Base-by-base conservation (phyloP, 75 land plant species). In the Isoetes taiwanensis region DNA sequence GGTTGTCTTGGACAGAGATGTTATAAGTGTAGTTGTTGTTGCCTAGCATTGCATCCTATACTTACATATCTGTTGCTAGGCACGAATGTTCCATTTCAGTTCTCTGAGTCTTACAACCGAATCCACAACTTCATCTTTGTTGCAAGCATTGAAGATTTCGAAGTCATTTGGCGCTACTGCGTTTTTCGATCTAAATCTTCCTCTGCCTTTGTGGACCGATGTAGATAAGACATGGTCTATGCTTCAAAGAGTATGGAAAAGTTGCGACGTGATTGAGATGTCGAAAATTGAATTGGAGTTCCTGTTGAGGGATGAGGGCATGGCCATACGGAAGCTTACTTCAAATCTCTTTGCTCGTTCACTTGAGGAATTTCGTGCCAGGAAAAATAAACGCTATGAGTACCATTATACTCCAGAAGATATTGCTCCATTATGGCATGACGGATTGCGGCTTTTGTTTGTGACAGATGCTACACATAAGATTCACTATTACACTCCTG, bases 271-370 rank as follows among this genome's bases (percentile, higher is more conserved):
- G 54, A 74, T 93, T 35, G 85, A 87, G 66, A 78, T 93, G 28
- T 87, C 85, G 19, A 87, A 81, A 64, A 83, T 86, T 58, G 98
- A 93, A 57, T 73, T 93, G 0, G 90, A 93, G 57, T 93, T 84
- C 66, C 55, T 93, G 0, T 69, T 85, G 59, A 88, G 74, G 0
- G 80, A 86, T 50, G 70, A 59, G 52, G 70, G 75, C 2, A 37
- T 41, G 30, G 57, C 42, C 27, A 17, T 26, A 52, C 39, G 42
- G 24, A 28, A 52, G 23, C 4, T 10, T 14, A 34, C 55, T 3
- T 52, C 28, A 21, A 33, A 62, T 1, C 63, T 32, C 23, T 64
- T 64, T 58, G 43, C 69, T 3, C 32, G 40, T 1, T 54, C 67
- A 17, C 53, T 20, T 27, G 70, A 46, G 20, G 74, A 71, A 57